Percentiles rank a stretch among this genome's conserved stretches.
Conservation (phyloP, 1,139 yeast species). For the Lodderomyces theae region DNA sequence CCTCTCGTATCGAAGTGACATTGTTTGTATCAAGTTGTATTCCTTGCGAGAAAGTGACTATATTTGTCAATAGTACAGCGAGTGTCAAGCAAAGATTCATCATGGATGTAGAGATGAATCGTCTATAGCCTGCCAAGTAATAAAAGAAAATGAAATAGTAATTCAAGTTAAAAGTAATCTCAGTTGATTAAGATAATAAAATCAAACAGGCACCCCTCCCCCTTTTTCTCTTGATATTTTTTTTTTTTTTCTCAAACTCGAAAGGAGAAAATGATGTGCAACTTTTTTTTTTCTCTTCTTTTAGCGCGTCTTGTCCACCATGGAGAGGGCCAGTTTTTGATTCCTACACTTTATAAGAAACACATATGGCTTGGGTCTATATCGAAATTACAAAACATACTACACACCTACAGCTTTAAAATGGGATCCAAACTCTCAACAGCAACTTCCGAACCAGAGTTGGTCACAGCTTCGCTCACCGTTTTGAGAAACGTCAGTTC, state of each 20-base stretch:
- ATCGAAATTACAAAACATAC: not conserved
- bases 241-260: too few species aligned
- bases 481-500: too few species aligned
- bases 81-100: not conserved
- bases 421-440: conserved; percentile 22
- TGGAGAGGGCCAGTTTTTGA: too few species aligned
- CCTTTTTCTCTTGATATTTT: too few species aligned
- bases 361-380: too few species aligned
- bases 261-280: too few species aligned
- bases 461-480: conserved; percentile 16
- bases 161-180: not conserved
- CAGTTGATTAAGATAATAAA: too few species aligned
- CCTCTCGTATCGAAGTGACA: conserved; percentile 38
- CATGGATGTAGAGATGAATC: not conserved
- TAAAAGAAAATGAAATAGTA: not conserved
- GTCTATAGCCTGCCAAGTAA: too few species aligned
- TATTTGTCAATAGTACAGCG: conserved; percentile 1
- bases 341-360: too few species aligned
- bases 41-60: conserved; percentile 14
- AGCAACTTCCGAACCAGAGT: conserved; percentile 13
- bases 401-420: conserved; percentile 16
- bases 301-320: too few species aligned
- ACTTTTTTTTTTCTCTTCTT: too few species aligned
- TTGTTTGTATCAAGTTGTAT: conserved; percentile 38
- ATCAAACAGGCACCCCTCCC: too few species aligned